A percentile compares a stretch with the other conserved stretches of the same genome.
phyloP scores from a whole-genome alignment of 2,329 filamentous ascomycete species.

The Zasmidium citrigriseum region DNA sequence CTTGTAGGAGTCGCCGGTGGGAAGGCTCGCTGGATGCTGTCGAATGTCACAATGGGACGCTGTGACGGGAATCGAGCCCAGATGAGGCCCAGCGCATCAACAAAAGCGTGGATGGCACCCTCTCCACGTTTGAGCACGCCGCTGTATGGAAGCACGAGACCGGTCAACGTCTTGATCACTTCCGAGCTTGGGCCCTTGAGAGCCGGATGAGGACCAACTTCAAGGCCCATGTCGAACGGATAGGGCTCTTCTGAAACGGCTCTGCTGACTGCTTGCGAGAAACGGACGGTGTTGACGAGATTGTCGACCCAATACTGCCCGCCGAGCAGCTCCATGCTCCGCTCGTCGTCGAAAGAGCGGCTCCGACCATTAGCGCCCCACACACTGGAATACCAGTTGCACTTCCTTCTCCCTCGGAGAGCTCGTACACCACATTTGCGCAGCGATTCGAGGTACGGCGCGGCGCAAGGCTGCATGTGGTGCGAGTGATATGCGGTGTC shows the following conservation, averaged over 20 bases:
- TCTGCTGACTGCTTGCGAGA: constrained; percentile 42
- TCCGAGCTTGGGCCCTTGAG: constrained; percentile 34
- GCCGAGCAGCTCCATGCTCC: not conserved
- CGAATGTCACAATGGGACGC: not conserved
- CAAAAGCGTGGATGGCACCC: constrained; percentile 23
- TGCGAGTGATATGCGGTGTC: constrained; percentile 49
- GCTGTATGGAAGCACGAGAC: not conserved
- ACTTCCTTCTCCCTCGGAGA: constrained; percentile 34
- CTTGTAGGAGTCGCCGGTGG: not conserved
- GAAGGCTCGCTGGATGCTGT: not conserved
- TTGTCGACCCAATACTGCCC: constrained; percentile 49
- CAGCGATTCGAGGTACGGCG: constrained; percentile 7
- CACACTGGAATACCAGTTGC: constrained; percentile 10
- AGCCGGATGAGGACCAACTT: constrained; percentile 50
- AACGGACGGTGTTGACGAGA: constrained; percentile 46
- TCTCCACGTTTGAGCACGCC: constrained; percentile 23
- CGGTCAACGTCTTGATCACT: not conserved
- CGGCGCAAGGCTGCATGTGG: constrained; percentile 30
- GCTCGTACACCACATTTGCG: not conserved
- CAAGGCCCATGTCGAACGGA: constrained; percentile 40
- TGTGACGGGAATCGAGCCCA: constrained; percentile 8
- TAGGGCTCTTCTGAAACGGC: constrained; percentile 3
- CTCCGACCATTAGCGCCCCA: not conserved
- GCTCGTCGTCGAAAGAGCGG: not conserved
- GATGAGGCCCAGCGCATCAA: constrained; percentile 16